Evolutionary conservation across 768 basidiomycete genomes (phyloP), one percentile per base, ranked within the genome.

Genomic region (Serendipita vermifera): DNA sequence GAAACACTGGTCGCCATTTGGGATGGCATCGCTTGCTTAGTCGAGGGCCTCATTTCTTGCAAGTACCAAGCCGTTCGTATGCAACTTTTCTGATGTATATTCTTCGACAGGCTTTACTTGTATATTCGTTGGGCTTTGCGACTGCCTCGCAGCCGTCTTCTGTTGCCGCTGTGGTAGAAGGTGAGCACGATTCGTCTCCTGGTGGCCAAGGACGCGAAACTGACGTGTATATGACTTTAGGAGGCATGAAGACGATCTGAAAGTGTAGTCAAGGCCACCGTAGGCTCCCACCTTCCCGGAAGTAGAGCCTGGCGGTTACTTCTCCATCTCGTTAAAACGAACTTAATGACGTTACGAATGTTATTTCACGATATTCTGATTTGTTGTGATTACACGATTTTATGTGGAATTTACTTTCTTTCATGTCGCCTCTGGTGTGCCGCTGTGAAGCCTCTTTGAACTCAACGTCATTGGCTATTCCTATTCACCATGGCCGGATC

Each of bases 21-120:
- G 4, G 62, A 60, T 13, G 55, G 63, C 20, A 71, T 78, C 33
- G 73, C 70, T 9, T 72, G 69, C 3, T 75, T 73, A 51, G 33
- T 77, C 24, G 74, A 75, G 63, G 75, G 75, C 55, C 71, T 78
- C 17, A 66, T 79, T 38, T 71, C 64, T 38, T 69, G 77, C 75
- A 56, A 46, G 72, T 63, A 11, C 20, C 14, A 29, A 26, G 9
- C 9, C 1, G 35, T 15, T 17, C 13, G 13, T 3, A 22, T 51
- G n/a, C n/a, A n/a, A n/a, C n/a, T n/a, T n/a, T n/a, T n/a, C n/a
- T n/a, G n/a, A 53, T 26, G 14, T 31, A 51, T 54, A 31, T 51
- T 2, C 3, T 27, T 7, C 2, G 54, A 33, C 55, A 76, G 76
- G 69, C 7, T 72, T 78, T 53, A 65, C 71, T n/a, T 68, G 67